Evolutionary conservation across 2,329 filamentous ascomycete genomes (phyloP).

Genomic region (Colletotrichum sp.): DNA sequence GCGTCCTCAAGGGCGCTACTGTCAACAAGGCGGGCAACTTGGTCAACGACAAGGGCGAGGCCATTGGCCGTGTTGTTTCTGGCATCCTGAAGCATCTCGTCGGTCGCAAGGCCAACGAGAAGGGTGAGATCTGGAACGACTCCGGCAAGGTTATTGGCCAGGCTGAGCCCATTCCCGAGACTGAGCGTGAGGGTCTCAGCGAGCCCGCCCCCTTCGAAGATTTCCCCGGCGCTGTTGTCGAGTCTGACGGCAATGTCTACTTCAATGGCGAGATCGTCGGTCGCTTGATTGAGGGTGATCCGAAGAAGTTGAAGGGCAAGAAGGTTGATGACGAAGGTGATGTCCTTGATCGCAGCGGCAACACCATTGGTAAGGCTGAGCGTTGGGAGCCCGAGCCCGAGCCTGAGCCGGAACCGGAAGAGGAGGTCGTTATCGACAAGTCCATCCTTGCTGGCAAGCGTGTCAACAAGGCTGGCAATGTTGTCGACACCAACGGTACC

Average conservation of each 20-base stretch:
- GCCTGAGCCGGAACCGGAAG: constrained; percentile 44
- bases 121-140: constrained; percentile 76
- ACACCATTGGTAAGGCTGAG: constrained; percentile 70
- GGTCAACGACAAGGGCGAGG: constrained; percentile 55
- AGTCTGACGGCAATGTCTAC: constrained; percentile 57
- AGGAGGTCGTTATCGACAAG: constrained; percentile 59
- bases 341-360: constrained; percentile 70
- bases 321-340: constrained; percentile 73
- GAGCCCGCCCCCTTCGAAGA: constrained; percentile 61
- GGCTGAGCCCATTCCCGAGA: constrained; percentile 66
- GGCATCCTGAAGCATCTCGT: constrained; percentile 69
- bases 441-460: constrained; percentile 72
- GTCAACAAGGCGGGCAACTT: constrained; percentile 67
- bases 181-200: constrained; percentile 53
- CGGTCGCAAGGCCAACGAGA: constrained; percentile 67
- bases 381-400: constrained; percentile 67
- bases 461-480: constrained; percentile 73
- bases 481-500: constrained; percentile 58
- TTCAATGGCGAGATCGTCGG: constrained; percentile 62
- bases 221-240: constrained; percentile 60
- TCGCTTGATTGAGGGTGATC: constrained; percentile 67
- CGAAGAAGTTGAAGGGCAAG: constrained; percentile 68
- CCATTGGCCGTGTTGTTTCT: constrained; percentile 67
- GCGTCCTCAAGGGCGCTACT: constrained; percentile 55
- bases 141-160: constrained; percentile 71